Evolutionary conservation across 768 basidiomycete genomes (phyloP).

Genomic region (Steccherinum ochraceum): DNA sequence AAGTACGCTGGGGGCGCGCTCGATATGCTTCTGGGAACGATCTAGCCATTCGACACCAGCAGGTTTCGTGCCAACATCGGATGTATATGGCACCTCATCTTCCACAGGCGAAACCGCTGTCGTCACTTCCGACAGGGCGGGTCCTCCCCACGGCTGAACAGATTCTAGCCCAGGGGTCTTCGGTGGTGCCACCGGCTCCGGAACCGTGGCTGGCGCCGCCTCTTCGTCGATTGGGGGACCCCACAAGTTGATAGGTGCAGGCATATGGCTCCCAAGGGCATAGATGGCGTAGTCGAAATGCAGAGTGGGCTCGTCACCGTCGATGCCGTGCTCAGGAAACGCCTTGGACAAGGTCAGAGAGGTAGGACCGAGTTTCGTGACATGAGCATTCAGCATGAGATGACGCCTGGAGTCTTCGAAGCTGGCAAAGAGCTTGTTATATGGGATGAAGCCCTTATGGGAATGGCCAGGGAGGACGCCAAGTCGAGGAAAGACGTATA

Average conservation of each 20-base stretch:
- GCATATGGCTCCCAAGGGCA: slow-evolving; percentile 54
- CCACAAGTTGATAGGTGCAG: slow-evolving; percentile 52
- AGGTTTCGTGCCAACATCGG: slow-evolving; percentile 32
- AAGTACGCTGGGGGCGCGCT: slow-evolving; percentile 43
- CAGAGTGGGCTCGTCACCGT: slow-evolving; percentile 22
- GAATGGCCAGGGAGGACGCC: slow-evolving; percentile 55
- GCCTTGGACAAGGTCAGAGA: slow-evolving; percentile 39
- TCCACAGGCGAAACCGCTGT: not conserved
- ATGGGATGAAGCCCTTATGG: slow-evolving; percentile 64
- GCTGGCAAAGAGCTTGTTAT: slow-evolving; percentile 36
- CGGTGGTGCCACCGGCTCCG: not conserved
- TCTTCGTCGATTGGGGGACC: slow-evolving; percentile 17
- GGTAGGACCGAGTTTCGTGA: slow-evolving; percentile 32
- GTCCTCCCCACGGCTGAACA: not conserved
- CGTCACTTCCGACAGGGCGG: not conserved
- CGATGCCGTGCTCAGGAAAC: slow-evolving; percentile 41
- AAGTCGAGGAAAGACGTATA: slow-evolving; percentile 54
- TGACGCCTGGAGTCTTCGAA: slow-evolving; percentile 3
- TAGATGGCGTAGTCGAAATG: slow-evolving; percentile 54
- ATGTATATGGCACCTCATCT: not conserved
- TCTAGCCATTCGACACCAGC: slow-evolving; percentile 47
- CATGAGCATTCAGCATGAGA: slow-evolving; percentile 39
- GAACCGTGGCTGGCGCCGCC: not conserved
- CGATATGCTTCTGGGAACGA: slow-evolving; percentile 42
- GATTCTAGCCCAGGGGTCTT: not conserved